Evolutionary conservation across 306 rosid species (phyloP), one percentile per base, ranked within the genome.

Genomic region (Carpinus viminea): DNA sequence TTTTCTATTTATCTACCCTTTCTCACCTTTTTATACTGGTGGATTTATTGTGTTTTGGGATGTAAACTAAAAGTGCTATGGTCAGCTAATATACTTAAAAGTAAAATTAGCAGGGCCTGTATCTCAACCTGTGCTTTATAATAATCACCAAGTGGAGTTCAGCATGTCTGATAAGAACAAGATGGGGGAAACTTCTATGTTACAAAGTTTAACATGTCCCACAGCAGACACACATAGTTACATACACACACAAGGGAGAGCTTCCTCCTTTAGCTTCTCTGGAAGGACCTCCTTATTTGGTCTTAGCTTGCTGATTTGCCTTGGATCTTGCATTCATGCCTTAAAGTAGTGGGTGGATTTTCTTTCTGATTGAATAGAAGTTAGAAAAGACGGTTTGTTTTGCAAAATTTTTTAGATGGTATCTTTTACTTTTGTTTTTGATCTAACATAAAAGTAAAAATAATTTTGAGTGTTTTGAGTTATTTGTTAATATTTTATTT

Each of bases 351-450:
- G 17, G 24, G 10, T 74, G 26, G 16, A 8, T 45, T 3, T 15
- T 73, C 17, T 57, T 82, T 65, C 70, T 11, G 65, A 68, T 4
- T 46, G 12, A 73, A 62, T 47, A 70, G 79, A 68, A 18, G 47
- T 31, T 72, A 51, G 75, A 76, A 41, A 55, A 68, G 68, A 61
- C 6, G 7, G 43, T 38, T 38, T 5, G 43, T 38, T 38, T 38
- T 4, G 43, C 4, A 4, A 38, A 38, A 38, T 4, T 38, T 38
- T 38, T 38, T 38, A 38, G 43, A 38, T 38, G 4, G 43, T 38
- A 38, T 5, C 3, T 38, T 38, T 38, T 38, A 38, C 43, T 38
- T 38, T 38, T 38, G 6, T 4, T 38, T 38, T 5, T 38, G 43
- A 38, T 5, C 0, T 38, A 6, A 38, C 4, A 38, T 38, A 38